phyloP scores from a whole-genome alignment of 148 eudicot genomes.

The Vaccinium myrtillus region DNA sequence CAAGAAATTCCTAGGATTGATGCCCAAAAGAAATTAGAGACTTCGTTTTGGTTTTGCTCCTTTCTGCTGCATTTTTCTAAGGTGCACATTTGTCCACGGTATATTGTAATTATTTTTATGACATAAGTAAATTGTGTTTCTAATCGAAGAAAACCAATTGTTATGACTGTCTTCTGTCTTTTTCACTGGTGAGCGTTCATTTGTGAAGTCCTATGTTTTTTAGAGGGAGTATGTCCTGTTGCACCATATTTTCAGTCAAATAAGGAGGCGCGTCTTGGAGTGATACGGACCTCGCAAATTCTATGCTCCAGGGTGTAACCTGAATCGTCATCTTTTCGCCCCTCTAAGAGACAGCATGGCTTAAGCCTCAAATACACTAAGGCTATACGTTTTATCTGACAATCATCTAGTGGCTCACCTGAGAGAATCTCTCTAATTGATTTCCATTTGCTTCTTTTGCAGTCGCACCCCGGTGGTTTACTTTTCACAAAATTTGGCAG shows the following conservation, averaged over 20 bases:
- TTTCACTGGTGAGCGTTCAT: not conserved
- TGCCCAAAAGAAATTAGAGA: not conserved
- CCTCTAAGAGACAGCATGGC: not conserved
- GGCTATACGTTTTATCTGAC: not conserved
- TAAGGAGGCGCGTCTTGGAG: not conserved
- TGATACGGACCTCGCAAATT: not conserved
- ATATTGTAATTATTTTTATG: not conserved
- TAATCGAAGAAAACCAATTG: not conserved
- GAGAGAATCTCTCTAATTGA: constrained; percentile 9
- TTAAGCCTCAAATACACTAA: not conserved
- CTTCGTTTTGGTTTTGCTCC: not conserved
- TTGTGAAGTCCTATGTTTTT: not conserved
- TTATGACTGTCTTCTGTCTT: not conserved
- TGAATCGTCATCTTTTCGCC: not conserved
- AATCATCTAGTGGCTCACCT: not conserved
- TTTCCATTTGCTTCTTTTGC: constrained; percentile 30
- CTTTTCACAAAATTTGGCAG: constrained; percentile 90
- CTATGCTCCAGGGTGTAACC: not conserved
- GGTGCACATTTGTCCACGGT: not conserved
- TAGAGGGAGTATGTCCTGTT: not conserved
- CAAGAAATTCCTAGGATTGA: not conserved
- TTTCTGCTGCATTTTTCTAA: not conserved
- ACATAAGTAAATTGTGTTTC: not conserved
- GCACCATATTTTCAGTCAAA: not conserved
- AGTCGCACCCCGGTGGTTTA: constrained; percentile 90